phyloP scores from a whole-genome alignment of 176 grass and related monocot genomes.

The Oryza brachyantha region DNA sequence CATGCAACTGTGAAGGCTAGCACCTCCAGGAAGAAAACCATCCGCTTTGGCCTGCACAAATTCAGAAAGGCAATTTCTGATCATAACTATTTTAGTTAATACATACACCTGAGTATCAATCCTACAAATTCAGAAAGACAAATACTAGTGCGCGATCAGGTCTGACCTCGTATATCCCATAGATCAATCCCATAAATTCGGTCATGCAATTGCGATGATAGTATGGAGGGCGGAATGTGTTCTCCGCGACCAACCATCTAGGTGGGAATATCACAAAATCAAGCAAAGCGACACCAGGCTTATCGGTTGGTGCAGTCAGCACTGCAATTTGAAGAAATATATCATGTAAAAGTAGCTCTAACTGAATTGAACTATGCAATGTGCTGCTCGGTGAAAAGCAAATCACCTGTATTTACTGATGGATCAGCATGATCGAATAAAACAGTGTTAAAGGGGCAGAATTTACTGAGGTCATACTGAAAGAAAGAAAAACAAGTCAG shows the following conservation, averaged over 20 bases:
- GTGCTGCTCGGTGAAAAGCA: background rate
- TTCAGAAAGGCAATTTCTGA: background rate
- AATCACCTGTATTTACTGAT: constrained; percentile 84
- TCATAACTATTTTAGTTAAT: background rate
- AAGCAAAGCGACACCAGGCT: constrained; percentile 78
- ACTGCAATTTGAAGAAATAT: constrained; percentile 42
- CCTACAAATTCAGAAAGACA: no score
- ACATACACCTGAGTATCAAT: background rate
- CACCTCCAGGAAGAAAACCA: constrained; percentile 85
- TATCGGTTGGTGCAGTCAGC: constrained; percentile 79
- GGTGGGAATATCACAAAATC: constrained; percentile 96
- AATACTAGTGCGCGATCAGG: background rate
- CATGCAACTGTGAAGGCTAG: constrained; percentile 96
- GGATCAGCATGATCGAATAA: constrained; percentile 83
- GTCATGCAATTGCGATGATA: constrained; percentile 98
- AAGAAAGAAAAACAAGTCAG: constrained; percentile 1
- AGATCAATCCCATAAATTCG: constrained; percentile 88
- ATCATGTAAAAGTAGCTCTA: background rate
- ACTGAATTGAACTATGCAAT: background rate
- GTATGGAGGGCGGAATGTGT: constrained; percentile 88
- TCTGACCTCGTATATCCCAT: constrained; percentile 72
- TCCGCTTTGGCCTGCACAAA: constrained; percentile 77
- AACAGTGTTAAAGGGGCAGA: constrained; percentile 91
- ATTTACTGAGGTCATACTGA: constrained; percentile 93
- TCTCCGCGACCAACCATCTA: constrained; percentile 85